Evolutionary conservation across 441 rosid species (phyloP).

Genomic region (Melastoma candidum): DNA sequence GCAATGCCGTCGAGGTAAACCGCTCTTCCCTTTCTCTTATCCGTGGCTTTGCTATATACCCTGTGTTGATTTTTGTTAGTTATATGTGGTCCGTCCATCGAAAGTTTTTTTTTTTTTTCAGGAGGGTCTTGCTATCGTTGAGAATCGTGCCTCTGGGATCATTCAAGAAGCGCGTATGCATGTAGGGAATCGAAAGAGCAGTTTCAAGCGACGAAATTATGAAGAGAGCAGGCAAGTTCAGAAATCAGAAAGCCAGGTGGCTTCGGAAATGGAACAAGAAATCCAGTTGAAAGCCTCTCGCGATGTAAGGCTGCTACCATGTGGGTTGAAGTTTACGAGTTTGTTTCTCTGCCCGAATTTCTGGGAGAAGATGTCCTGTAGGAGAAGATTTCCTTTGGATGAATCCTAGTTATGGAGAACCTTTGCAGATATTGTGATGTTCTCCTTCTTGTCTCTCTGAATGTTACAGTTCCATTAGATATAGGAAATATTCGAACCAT

Average conservation of each 20-base stretch:
- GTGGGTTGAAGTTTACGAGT: conserved; percentile 2
- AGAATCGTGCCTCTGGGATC: conserved; percentile 52
- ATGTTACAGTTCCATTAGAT: too few species aligned
- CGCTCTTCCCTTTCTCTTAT: too few species aligned
- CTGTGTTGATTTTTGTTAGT: neutral
- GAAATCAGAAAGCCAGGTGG: conserved; percentile 24
- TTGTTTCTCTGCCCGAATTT: too few species aligned
- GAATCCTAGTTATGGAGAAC: too few species aligned
- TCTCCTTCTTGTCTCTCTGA: too few species aligned
- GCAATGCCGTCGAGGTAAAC: too few species aligned
- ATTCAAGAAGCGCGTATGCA: conserved; percentile 61
- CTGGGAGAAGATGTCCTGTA: too few species aligned
- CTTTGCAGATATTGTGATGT: too few species aligned
- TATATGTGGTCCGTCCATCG: neutral
- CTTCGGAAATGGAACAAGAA: conserved; percentile 36
- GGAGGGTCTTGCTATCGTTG: conserved; percentile 56
- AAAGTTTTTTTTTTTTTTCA: conserved; percentile 7
- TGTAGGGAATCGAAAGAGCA: conserved; percentile 36
- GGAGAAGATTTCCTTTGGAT: too few species aligned
- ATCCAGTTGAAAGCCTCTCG: conserved; percentile 72
- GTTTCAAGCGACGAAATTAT: conserved; percentile 23
- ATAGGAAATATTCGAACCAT: too few species aligned
- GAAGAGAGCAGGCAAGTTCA: conserved; percentile 7
- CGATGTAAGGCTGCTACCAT: conserved; percentile 71
- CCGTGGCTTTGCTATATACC: too few species aligned